phyloP scores from a whole-genome alignment of 495 filamentous ascomycete genomes.

The Penicillium ochrochloron region DNA sequence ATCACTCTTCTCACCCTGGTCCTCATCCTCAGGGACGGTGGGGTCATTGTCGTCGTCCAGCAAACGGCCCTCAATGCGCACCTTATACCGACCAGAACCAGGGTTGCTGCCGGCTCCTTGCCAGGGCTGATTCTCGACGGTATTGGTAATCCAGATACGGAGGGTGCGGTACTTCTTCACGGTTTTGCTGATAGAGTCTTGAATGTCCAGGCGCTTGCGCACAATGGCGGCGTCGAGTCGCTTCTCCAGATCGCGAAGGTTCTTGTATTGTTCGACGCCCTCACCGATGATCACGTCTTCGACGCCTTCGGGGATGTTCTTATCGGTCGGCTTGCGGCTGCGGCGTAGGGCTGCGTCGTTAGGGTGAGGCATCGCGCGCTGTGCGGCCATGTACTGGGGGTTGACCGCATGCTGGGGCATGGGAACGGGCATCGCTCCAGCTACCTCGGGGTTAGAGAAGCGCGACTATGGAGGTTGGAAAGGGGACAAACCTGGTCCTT shows the following conservation, averaged over 20 bases:
- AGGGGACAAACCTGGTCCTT: slow-evolving; percentile 43
- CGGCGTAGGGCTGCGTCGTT: slow-evolving; percentile 68
- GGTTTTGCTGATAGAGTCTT: slow-evolving; percentile 79
- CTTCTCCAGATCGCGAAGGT: slow-evolving; percentile 84
- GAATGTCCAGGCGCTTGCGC: slow-evolving; percentile 88
- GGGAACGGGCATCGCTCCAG: slow-evolving; percentile 43
- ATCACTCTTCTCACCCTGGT: slow-evolving; percentile 58
- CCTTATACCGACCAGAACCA: slow-evolving; percentile 70
- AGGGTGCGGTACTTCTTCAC: slow-evolving; percentile 83
- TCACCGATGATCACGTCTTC: slow-evolving; percentile 81
- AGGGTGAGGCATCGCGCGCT: slow-evolving; percentile 46
- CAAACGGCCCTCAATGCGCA: slow-evolving; percentile 92
- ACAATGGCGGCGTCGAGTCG: slow-evolving; percentile 93
- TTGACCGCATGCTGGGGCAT: slow-evolving; percentile 48
- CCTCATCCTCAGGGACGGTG: slow-evolving; percentile 54
- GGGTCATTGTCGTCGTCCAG: slow-evolving; percentile 70
- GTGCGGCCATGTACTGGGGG: slow-evolving; percentile 47
- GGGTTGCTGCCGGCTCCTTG: slow-evolving; percentile 56
- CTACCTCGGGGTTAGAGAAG: slow-evolving; percentile 25
- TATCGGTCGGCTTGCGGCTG: slow-evolving; percentile 89
- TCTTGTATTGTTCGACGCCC: slow-evolving; percentile 78
- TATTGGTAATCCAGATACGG: slow-evolving; percentile 95
- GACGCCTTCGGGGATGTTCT: slow-evolving; percentile 86
- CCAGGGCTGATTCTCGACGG: slow-evolving; percentile 93
- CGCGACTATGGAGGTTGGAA: slow-evolving; percentile 18